A percentile compares a stretch with the other conserved stretches of the same genome.
Evolutionary conservation across 1,139 yeast species (phyloP).

Genomic region (Scheffersomyces segobiensis): DNA sequence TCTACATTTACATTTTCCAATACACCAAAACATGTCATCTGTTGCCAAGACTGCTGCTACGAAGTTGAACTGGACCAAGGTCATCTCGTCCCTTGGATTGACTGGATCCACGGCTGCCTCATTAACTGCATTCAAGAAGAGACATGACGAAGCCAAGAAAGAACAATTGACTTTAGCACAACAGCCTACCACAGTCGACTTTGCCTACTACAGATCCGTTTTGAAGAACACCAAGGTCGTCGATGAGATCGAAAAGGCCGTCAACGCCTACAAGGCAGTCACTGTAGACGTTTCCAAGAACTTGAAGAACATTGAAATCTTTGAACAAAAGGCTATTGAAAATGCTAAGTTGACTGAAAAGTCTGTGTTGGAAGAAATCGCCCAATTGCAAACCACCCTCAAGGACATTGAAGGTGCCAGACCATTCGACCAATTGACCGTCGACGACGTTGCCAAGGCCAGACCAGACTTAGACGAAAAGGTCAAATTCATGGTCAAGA

Average conservation of each 20-base stretch:
- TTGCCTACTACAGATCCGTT: slow-evolving; percentile 71
- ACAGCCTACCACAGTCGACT: slow-evolving; percentile 80
- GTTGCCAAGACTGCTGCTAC: slow-evolving; percentile 71
- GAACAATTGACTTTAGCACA: slow-evolving; percentile 65
- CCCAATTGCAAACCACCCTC: slow-evolving; percentile 83
- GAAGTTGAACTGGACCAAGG: slow-evolving; percentile 94
- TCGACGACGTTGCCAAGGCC: slow-evolving; percentile 91
- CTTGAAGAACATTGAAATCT: slow-evolving; percentile 86
- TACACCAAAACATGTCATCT: slow-evolving; percentile 34
- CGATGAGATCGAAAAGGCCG: slow-evolving; percentile 77
- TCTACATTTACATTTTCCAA: neutral
- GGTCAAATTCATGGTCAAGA: slow-evolving; percentile 91
- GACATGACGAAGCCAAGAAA: slow-evolving; percentile 97
- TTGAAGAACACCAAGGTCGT: slow-evolving; percentile 83
- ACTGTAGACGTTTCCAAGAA: slow-evolving; percentile 87
- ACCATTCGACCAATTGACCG: slow-evolving; percentile 96
- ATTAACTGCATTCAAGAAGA: slow-evolving; percentile 91
- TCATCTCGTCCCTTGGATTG: slow-evolving; percentile 84
- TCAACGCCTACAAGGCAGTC: slow-evolving; percentile 75
- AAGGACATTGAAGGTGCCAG: slow-evolving; percentile 94
- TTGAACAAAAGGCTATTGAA: slow-evolving; percentile 93
- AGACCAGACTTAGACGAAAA: slow-evolving; percentile 97
- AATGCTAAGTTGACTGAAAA: slow-evolving; percentile 93
- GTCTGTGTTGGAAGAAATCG: slow-evolving; percentile 82
- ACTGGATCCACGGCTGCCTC: slow-evolving; percentile 91